Conservation (phyloP, 495 filamentous ascomycete species). For the Glonium stellatum region DNA sequence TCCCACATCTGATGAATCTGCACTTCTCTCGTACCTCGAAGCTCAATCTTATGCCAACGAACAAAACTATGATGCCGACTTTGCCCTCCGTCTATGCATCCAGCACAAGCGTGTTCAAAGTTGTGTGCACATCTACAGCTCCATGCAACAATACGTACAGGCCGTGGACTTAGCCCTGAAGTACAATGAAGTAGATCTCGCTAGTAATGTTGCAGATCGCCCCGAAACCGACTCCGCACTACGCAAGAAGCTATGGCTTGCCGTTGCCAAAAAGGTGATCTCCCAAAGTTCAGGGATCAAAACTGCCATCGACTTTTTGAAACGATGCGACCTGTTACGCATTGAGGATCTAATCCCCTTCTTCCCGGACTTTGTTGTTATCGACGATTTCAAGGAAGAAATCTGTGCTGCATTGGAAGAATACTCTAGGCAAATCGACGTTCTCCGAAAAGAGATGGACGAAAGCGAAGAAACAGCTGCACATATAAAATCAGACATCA, state of each 20-base stretch:
- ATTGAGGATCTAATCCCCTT: conserved; percentile 98
- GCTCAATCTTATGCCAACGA: conserved; percentile 51
- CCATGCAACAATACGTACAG: conserved; percentile 86
- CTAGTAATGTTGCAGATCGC: conserved; percentile 80
- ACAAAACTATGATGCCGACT: conserved; percentile 89
- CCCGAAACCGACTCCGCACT: conserved; percentile 69
- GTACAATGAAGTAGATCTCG: conserved; percentile 82
- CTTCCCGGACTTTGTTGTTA: conserved; percentile 98
- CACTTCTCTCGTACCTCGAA: conserved; percentile 81
- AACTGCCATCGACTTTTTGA: conserved; percentile 87
- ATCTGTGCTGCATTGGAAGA: conserved; percentile 90
- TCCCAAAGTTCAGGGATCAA: conserved; percentile 79
- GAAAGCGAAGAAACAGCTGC: conserved; percentile 77
- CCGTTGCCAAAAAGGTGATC: conserved; percentile 89
- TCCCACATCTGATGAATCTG: conserved; percentile 69
- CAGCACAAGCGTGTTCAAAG: conserved; percentile 85
- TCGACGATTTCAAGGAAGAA: conserved; percentile 98
- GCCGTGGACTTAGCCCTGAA: conserved; percentile 88
- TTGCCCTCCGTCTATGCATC: conserved; percentile 91
- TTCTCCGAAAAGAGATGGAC: conserved; percentile 91
- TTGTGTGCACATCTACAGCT: conserved; percentile 91
- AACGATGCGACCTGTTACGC: conserved; percentile 79
- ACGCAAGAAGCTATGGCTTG: conserved; percentile 90
- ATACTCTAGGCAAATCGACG: conserved; percentile 83
- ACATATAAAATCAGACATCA: conserved; percentile 82